A percentile compares a stretch with the other conserved stretches of the same genome.
Evolutionary conservation across 345 rosid genomes (phyloP).

Genomic region (Brassica napus): DNA sequence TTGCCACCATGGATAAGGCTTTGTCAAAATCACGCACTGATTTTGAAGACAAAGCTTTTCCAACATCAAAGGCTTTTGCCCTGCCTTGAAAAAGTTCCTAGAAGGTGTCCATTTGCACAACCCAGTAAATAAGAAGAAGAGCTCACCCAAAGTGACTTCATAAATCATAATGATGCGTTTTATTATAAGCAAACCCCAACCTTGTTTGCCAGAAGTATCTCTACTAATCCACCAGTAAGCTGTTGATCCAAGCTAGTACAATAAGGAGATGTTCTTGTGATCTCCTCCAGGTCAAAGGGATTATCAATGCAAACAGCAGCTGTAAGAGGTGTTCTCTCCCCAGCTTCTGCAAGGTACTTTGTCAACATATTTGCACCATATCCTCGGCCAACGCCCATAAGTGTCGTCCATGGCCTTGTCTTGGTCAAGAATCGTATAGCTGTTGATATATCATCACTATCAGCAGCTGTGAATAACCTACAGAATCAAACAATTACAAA

Average conservation of each 20-base stretch:
- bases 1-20: conserved; percentile 84
- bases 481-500: conserved; percentile 39
- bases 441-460: conserved; percentile 87
- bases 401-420: conserved; percentile 88
- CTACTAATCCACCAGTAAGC: conserved; percentile 71
- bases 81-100: conserved; percentile 92
- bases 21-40: conserved; percentile 87
- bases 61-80: conserved; percentile 77
- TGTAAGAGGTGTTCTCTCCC: conserved; percentile 79
- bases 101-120: conserved; percentile 32
- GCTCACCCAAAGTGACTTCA: conserved; percentile 6
- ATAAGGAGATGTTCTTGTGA: conserved; percentile 60
- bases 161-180: not conserved
- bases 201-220: conserved; percentile 81
- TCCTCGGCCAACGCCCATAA: conserved; percentile 86
- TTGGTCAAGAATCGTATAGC: conserved; percentile 70
- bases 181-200: conserved; percentile 43
- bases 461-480: conserved; percentile 98
- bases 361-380: conserved; percentile 92
- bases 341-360: conserved; percentile 85
- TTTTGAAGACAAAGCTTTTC: conserved; percentile 72
- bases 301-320: conserved; percentile 88
- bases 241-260: conserved; percentile 52
- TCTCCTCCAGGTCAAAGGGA: conserved; percentile 95
- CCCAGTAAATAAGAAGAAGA: conserved; percentile 29